These are phyloP conservation scores for Tetrahymena borealis DNA, from an alignment of 73 alveolate genomes.

Conservation along the genomic window DNA sequence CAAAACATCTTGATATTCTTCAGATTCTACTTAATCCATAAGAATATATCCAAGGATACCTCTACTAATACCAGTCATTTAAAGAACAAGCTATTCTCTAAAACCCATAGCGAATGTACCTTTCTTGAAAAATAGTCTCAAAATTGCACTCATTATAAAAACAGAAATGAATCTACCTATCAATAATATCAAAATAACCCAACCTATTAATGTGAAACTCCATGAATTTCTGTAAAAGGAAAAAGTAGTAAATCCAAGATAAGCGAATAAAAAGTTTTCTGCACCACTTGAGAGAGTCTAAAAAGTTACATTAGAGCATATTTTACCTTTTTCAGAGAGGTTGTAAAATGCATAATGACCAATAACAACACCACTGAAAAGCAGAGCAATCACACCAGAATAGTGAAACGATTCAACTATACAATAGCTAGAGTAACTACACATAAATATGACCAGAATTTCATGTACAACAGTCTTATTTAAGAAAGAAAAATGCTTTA, in stretches of 20 bases:
- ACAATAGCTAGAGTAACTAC: slow-evolving; percentile 69
- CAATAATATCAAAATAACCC: neutral
- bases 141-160: neutral
- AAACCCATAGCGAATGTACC: neutral
- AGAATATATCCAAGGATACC: neutral
- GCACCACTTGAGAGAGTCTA: slow-evolving; percentile 65
- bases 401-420: slow-evolving; percentile 56
- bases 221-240: slow-evolving; percentile 2
- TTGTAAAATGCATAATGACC: slow-evolving; percentile 78
- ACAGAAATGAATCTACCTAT: neutral
- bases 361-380: slow-evolving; percentile 69
- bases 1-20: neutral
- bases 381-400: slow-evolving; percentile 68
- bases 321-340: slow-evolving; percentile 72
- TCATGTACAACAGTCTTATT: slow-evolving; percentile 70
- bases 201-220: neutral
- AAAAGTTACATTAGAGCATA: slow-evolving; percentile 61
- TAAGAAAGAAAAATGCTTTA: slow-evolving; percentile 57
- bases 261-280: slow-evolving; percentile 80
- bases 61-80: neutral
- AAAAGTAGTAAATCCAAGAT: slow-evolving; percentile 76
- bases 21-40: neutral
- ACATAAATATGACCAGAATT: slow-evolving; percentile 59
- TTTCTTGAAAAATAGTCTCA: neutral
- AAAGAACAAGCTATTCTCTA: neutral